These are phyloP conservation scores for Geranomyces variabilis DNA, from an alignment of 192 early-diverging fungal genomes.

Conservation along the genomic window DNA sequence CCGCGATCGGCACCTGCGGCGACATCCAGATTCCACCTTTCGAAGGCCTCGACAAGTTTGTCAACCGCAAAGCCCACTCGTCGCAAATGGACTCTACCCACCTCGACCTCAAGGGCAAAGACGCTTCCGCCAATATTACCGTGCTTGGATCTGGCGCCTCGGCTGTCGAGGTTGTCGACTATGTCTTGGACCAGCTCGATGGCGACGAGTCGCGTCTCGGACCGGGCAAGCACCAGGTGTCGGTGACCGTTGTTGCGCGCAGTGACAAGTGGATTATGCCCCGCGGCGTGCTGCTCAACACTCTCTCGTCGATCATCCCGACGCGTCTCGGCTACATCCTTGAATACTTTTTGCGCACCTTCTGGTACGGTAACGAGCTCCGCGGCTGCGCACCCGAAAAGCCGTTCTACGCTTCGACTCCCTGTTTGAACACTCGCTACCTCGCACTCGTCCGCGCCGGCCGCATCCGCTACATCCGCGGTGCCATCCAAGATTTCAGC, in stretches of 20 bases:
- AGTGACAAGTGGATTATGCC: constrained; percentile 27
- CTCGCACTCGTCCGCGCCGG: constrained; percentile 18
- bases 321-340: constrained; percentile 9
- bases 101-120: background rate
- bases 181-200: constrained; percentile 12
- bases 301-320: constrained; percentile 15
- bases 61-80: constrained; percentile 6
- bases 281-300: constrained; percentile 9
- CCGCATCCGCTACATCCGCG: constrained; percentile 31
- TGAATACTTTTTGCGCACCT: constrained; percentile 21
- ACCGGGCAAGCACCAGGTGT: constrained; percentile 1
- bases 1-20: constrained; percentile 30
- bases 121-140: background rate
- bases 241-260: constrained; percentile 22
- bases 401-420: constrained; percentile 33
- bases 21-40: constrained; percentile 11
- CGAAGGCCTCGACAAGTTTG: constrained; percentile 13
- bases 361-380: constrained; percentile 33
- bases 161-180: constrained; percentile 30
- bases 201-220: constrained; percentile 22
- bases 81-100: constrained; percentile 21
- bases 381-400: constrained; percentile 15
- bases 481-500: constrained; percentile 5
- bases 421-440: constrained; percentile 29
- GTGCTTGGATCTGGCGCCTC: constrained; percentile 26